phyloP scores from a whole-genome alignment of 805 yeast species.

The Pichia deserticola region DNA sequence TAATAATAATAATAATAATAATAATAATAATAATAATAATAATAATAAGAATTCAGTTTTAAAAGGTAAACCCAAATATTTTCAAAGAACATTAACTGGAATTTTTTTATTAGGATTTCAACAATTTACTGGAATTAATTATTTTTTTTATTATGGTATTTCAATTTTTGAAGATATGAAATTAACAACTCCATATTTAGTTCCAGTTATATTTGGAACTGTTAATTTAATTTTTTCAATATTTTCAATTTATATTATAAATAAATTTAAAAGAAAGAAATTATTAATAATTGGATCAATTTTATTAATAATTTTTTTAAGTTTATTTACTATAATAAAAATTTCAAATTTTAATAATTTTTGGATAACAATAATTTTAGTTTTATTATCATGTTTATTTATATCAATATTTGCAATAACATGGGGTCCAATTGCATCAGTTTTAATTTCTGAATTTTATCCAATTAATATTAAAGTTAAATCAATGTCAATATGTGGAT shows the following conservation, averaged over 20 bases:
- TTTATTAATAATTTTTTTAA: conserved; percentile 45
- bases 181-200: conserved; percentile 43
- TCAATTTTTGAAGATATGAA: conserved; percentile 47
- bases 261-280: conserved; percentile 38
- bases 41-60: conserved; percentile 11
- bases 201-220: conserved; percentile 47
- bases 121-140: conserved; percentile 60
- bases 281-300: conserved; percentile 43
- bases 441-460: conserved; percentile 57
- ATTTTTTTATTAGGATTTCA: conserved; percentile 25
- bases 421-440: conserved; percentile 70
- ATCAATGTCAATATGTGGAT: conserved; percentile 48
- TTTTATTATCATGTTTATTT: conserved; percentile 48
- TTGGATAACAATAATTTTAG: conserved; percentile 48
- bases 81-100: conserved; percentile 25
- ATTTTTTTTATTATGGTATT: conserved; percentile 62
- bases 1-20: background rate
- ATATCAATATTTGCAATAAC: conserved; percentile 60
- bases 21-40: background rate
- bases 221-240: conserved; percentile 50
- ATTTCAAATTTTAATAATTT: conserved; percentile 29
- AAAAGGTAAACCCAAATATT: conserved; percentile 26
- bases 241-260: conserved; percentile 41
- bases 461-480: conserved; percentile 54
- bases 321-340: conserved; percentile 51